Percentiles rank a stretch among this genome's conserved stretches.
These are phyloP conservation scores for Chlorella sp. DNA, from an alignment of 139 green algal genomes.

Conservation along the genomic window DNA sequence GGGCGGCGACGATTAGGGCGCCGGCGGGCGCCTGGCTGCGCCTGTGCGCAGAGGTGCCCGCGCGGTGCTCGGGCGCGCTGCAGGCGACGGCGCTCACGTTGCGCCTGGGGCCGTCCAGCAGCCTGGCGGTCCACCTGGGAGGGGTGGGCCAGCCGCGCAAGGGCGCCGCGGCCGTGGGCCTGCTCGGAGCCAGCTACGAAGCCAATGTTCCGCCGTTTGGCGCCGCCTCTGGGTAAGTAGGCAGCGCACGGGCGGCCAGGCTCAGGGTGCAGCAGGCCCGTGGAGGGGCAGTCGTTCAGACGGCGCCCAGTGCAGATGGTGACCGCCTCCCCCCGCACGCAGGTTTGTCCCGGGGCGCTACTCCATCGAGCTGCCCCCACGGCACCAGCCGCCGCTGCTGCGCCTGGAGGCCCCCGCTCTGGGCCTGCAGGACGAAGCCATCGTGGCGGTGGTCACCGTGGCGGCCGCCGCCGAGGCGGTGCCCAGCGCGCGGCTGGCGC, in stretches of 20 bases:
- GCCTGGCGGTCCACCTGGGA: neutral
- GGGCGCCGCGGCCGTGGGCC: neutral
- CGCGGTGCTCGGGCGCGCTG: constrained; percentile 13
- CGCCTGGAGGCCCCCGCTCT: constrained; percentile 1
- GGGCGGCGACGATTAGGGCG: no score
- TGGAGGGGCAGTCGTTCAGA: no score
- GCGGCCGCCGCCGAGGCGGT: neutral
- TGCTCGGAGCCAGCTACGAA: neutral
- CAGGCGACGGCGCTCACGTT: neutral
- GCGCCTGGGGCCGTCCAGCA: neutral
- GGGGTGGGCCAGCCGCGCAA: constrained; percentile 7
- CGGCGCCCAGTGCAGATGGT: no score
- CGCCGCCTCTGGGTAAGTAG: constrained; percentile 9
- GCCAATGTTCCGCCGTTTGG: constrained; percentile 13
- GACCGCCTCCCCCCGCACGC: neutral
- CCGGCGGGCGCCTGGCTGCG: constrained; percentile 8
- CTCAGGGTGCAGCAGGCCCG: no score
- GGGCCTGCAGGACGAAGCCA: constrained; percentile 19
- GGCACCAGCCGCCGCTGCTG: constrained; percentile 22
- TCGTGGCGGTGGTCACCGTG: neutral
- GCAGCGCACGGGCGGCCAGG: no score
- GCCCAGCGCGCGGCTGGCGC: neutral
- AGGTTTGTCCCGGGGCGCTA: constrained; percentile 10
- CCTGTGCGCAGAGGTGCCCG: neutral
- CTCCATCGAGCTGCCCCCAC: constrained; percentile 14